These are phyloP conservation scores for Gossypium rotundifolium DNA, from an alignment of 345 rosid genomes.

Conservation along the genomic window DNA sequence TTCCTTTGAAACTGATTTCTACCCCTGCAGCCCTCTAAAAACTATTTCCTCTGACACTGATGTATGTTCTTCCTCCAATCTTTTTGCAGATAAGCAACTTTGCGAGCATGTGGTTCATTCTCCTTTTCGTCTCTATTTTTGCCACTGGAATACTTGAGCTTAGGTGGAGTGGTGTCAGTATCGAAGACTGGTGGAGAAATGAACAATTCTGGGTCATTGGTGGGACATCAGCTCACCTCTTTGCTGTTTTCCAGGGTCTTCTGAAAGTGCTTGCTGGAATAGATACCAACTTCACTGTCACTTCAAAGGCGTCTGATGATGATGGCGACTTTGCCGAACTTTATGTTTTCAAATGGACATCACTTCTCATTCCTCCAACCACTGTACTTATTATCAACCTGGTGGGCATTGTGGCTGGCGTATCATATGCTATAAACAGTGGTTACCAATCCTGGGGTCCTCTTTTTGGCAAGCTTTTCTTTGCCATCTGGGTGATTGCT, in stretches of 20 bases:
- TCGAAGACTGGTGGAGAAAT: slow-evolving; percentile 99
- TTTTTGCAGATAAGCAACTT: slow-evolving; percentile 87
- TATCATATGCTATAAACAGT: slow-evolving; percentile 88
- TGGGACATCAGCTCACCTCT: slow-evolving; percentile 97
- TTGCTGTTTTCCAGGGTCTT: slow-evolving; percentile 97
- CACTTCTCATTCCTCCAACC: slow-evolving; percentile 97
- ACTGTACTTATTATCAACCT: slow-evolving; percentile 84
- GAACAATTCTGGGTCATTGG: slow-evolving; percentile 99
- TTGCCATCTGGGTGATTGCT: slow-evolving; percentile 93
- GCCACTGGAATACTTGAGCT: slow-evolving; percentile 88
- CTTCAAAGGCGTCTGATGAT: slow-evolving; percentile 90
- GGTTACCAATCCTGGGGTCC: slow-evolving; percentile 99
- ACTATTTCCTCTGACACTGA: not conserved
- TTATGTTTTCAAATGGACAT: slow-evolving; percentile 97
- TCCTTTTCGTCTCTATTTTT: slow-evolving; percentile 81
- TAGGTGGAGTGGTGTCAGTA: slow-evolving; percentile 92
- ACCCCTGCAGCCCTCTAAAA: not conserved
- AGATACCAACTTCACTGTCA: slow-evolving; percentile 95
- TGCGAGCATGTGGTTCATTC: slow-evolving; percentile 97
- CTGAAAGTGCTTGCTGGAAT: slow-evolving; percentile 95
- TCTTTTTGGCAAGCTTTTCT: slow-evolving; percentile 91
- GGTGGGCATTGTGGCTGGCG: slow-evolving; percentile 95
- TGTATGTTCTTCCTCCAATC: not conserved
- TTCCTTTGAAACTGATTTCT: not conserved
- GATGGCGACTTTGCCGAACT: slow-evolving; percentile 97